Base-by-base conservation (phyloP, 352 stramenopile species). In the Thraustochytrium striatum region DNA sequence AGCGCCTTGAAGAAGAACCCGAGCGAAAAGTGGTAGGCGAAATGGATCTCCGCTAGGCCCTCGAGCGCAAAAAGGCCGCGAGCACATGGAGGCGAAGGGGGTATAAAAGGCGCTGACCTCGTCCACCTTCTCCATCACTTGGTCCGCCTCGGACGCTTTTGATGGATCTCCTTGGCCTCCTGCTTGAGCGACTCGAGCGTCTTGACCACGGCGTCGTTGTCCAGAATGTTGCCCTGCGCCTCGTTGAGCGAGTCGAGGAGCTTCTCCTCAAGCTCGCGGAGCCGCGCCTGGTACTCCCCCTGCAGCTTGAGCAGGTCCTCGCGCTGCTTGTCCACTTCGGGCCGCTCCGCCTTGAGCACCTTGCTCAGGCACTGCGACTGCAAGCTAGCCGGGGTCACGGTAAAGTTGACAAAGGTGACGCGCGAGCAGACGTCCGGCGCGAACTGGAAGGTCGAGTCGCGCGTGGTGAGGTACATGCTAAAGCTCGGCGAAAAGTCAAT, bases 401-500 rank as follows among this genome's bases (percentile, higher is more conserved):
- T 99, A 82, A 99, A 99, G 86, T 99, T 99, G 19, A 99, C 91
- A 78, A 99, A 91, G 19, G 96, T 99, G 36, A 99, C 95, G 43
- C 96, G 93, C 58, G 93, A 98, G 83, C 95, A 98, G 70, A 99
- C 92, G 84, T 99, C 97, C n/a, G 96, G 96, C 5, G 96, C 95
- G 58, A 99, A 97, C 38, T 94, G 92, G 35, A 96, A 97, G 5
- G 91, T 95, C 52, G 95, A 91, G 83, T 99, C 96, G 81, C 97
- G 93, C 30, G 96, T 99, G 62, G 95, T 96, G n/a, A 99, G 85
- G 83, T 99, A 97, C 41, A 99, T 91, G 72, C 93, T 91, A 85
- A 99, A 99, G 69, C 97, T 92, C 0, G 96, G 97, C 62, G 92
- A 98, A 85, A 99, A 99, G 82, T 99, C 97, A 73, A 99, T 98